These are phyloP conservation scores for Pichia cabralensis DNA, from an alignment of 805 yeast genomes.

Conservation along the genomic window DNA sequence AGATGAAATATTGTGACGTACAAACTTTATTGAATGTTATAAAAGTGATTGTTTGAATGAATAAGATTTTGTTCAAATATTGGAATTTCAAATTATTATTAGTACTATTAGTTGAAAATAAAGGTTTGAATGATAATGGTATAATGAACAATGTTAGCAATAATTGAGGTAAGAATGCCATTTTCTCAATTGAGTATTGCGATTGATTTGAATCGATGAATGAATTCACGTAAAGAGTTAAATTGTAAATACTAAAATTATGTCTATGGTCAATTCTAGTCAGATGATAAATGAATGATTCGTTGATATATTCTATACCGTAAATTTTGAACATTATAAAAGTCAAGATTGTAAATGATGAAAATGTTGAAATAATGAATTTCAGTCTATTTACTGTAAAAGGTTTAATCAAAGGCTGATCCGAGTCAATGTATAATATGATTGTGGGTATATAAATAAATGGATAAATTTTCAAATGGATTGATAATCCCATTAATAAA, in stretches of 20 bases:
- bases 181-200: conserved; percentile 19
- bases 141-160: conserved; percentile 40
- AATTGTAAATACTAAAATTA: conserved; percentile 82
- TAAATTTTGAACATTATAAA: conserved; percentile 55
- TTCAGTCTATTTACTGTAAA: conserved; percentile 33
- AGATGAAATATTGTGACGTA: conserved; percentile 91
- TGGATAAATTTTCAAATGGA: conserved; percentile 91
- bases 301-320: conserved; percentile 65
- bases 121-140: conserved; percentile 34
- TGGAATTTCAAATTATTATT: conserved; percentile 19
- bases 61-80: conserved; percentile 40
- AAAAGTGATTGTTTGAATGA: conserved; percentile 71
- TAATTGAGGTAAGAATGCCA: conserved; percentile 82
- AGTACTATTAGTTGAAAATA: no score
- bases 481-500: conserved; percentile 57
- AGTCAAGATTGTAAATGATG: conserved; percentile 39
- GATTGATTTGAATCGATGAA: conserved; percentile 21
- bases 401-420: conserved; percentile 26
- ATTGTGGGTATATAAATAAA: conserved; percentile 76
- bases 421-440: conserved; percentile 27
- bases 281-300: conserved; percentile 78
- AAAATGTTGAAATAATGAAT: conserved; percentile 31
- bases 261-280: conserved; percentile 86
- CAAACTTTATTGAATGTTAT: conserved; percentile 74
- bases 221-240: conserved; percentile 57